Conservation (phyloP, 208 protist genomes). For the Crithidia fasciculata region DNA sequence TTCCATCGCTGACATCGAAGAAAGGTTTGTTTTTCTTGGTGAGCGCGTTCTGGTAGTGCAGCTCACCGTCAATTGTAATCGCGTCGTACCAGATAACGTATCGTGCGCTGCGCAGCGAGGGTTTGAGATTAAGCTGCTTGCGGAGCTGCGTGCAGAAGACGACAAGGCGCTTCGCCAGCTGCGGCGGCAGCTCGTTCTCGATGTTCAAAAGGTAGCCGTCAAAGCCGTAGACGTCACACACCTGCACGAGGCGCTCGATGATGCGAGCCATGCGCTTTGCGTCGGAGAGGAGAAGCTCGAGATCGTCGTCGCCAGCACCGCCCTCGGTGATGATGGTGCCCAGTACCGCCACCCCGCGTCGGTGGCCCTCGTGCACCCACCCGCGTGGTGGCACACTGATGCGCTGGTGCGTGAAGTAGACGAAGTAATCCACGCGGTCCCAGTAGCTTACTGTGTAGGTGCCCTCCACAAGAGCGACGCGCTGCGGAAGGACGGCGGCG, state of each 20-base stretch:
- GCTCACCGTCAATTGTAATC: slow-evolving; percentile 56
- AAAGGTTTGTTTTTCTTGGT: slow-evolving; percentile 79
- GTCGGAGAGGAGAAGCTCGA: slow-evolving; percentile 44
- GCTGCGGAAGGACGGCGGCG: background rate
- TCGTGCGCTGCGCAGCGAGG: slow-evolving; percentile 4
- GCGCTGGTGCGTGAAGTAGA: slow-evolving; percentile 91
- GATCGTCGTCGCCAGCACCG: slow-evolving; percentile 35
- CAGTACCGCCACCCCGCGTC: slow-evolving; percentile 79
- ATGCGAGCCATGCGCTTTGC: slow-evolving; percentile 42
- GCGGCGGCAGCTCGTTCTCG: slow-evolving; percentile 57
- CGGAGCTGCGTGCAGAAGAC: slow-evolving; percentile 66
- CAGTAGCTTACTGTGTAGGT: slow-evolving; percentile 79
- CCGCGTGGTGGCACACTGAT: slow-evolving; percentile 80
- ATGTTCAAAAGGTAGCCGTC: slow-evolving; percentile 94
- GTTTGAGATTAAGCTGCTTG: slow-evolving; percentile 29
- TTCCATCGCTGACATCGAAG: slow-evolving; percentile 80
- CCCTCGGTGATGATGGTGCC: slow-evolving; percentile 91
- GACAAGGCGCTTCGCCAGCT: slow-evolving; percentile 50
- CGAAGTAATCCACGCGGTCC: slow-evolving; percentile 78
- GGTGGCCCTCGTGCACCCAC: slow-evolving; percentile 83
- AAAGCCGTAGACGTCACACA: slow-evolving; percentile 81
- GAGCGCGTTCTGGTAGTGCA: slow-evolving; percentile 86
- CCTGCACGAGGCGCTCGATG: slow-evolving; percentile 55
- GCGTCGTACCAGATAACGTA: slow-evolving; percentile 94
- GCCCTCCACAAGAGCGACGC: slow-evolving; percentile 18